Evolutionary conservation across 2,329 filamentous ascomycete species (phyloP), one percentile per base, ranked within the genome.

Genomic region (Graphilbum ipis-grandicollis): DNA sequence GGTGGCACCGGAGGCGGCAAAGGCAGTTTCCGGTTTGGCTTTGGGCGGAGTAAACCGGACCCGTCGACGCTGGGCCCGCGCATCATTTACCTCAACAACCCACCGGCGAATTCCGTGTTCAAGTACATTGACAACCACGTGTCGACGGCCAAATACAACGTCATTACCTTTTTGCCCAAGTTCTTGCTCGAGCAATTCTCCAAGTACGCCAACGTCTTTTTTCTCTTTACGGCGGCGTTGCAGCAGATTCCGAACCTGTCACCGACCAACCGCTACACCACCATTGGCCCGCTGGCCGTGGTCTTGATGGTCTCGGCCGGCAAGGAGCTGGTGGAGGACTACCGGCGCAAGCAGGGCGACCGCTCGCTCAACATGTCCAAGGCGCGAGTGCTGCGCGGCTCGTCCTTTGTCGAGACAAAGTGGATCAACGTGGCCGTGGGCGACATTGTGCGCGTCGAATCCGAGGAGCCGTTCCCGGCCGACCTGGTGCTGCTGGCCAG

Each of bases 111-210:
- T 55, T 70, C 79, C 32, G 67, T 66, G 35, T 88, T 86, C 63
- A 93, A 88, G 56, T 96, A 90, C 56, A 71, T 86, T 53, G 82
- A 93, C 68, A 98, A 98, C 54, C 85, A 96, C 56, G 80, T 98
- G 44, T 96, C 88, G 31, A 98, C 90, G 6, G 80, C 90, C 44
- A 98, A 98, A 59, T 98, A 98, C 71, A 98, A 96, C 56, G 50
- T 84, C 51, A 67, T 82, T 38, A 93, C 85, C 17, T 98, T 98
- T 56, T 54, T 96, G 15, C 90, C 90, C 35, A 98, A 98, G 58
- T 98, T 98, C 59, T 66, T 98, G 39, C 85, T 88, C 56, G 90
- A 98, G 57, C 90, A 98, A 55, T 98, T 98, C 60, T 94, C 86
- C 43, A 98, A 94, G 65, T 93, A 94, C 58, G 90, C 90, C 64